Evolutionary conservation across 2,329 filamentous ascomycete species (phyloP).

Genomic region (Emmonsia crescens): DNA sequence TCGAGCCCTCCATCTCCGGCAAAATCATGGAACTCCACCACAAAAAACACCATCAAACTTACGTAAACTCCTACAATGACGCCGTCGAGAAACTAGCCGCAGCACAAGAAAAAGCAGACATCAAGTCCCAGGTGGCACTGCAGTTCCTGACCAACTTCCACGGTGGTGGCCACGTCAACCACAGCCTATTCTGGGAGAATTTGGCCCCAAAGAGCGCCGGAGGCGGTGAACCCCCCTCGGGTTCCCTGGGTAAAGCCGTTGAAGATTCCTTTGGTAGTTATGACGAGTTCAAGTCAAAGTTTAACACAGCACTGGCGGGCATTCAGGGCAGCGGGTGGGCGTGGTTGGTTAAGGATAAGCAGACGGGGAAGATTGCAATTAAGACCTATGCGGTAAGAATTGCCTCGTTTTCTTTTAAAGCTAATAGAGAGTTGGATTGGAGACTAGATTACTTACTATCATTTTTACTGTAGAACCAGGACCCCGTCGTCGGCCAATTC

Average conservation of each 20-base stretch:
- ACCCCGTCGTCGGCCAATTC: conserved; percentile 75
- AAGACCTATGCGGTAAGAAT: conserved; percentile 51
- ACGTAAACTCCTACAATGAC: conserved; percentile 80
- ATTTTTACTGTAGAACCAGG: conserved; percentile 53
- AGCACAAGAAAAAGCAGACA: conserved; percentile 44
- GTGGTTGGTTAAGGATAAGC: conserved; percentile 52
- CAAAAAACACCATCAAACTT: conserved; percentile 88
- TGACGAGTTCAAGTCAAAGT: conserved; percentile 50
- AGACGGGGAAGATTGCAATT: conserved; percentile 47
- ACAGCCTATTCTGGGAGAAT: conserved; percentile 58
- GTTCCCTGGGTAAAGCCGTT: conserved; percentile 47
- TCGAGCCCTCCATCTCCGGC: conserved; percentile 72
- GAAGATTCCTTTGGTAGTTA: conserved; percentile 49
- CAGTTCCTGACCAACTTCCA: conserved; percentile 55
- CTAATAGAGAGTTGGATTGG: neutral
- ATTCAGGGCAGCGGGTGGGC: conserved; percentile 57
- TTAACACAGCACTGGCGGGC: conserved; percentile 52
- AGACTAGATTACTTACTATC: neutral
- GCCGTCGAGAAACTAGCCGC: conserved; percentile 60
- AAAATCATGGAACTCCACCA: conserved; percentile 97
- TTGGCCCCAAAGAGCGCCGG: conserved; percentile 51
- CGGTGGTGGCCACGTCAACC: conserved; percentile 53
- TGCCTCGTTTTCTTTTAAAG: neutral
- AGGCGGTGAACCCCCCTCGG: conserved; percentile 52
- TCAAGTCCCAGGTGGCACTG: conserved; percentile 46